phyloP scores from a whole-genome alignment of 306 rosid species.

The Cajanus cajan region DNA sequence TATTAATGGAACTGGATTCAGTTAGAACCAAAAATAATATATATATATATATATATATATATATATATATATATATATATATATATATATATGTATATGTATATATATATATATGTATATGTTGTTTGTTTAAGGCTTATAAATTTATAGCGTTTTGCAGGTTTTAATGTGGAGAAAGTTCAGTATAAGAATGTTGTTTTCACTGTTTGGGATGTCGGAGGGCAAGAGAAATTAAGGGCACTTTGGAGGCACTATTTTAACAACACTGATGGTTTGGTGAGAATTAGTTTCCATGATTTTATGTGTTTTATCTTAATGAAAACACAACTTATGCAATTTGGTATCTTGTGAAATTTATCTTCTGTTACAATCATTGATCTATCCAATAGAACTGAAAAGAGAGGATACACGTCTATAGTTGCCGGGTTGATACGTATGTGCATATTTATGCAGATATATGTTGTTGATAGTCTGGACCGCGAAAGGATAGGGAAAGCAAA shows the following conservation, averaged over 20 bases:
- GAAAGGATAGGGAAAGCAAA: slow-evolving; percentile 91
- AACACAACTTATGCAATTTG: neutral
- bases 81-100: too few relatives aligned
- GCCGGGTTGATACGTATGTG: neutral
- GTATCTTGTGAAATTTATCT: neutral
- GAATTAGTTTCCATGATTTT: slow-evolving; percentile 24
- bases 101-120: too few relatives aligned
- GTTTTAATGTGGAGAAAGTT: slow-evolving; percentile 97
- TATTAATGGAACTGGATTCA: neutral
- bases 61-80: too few relatives aligned
- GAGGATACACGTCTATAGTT: neutral
- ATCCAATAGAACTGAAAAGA: neutral
- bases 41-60: too few relatives aligned
- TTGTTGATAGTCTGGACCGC: slow-evolving; percentile 88
- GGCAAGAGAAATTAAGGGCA: slow-evolving; percentile 95
- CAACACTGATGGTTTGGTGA: slow-evolving; percentile 95
- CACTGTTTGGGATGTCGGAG: slow-evolving; percentile 99
- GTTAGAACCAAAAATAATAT: too few relatives aligned
- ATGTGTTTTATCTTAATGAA: neutral
- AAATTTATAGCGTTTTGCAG: slow-evolving; percentile 36
- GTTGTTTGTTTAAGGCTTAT: slow-evolving; percentile 18
- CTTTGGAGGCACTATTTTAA: slow-evolving; percentile 99
- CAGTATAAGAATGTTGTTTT: slow-evolving; percentile 96
- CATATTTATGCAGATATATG: slow-evolving; percentile 72
- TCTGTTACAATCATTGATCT: neutral